Evolutionary conservation across 2,329 filamentous ascomycete genomes (phyloP).

Genomic region (Hypoxylon sp.): DNA sequence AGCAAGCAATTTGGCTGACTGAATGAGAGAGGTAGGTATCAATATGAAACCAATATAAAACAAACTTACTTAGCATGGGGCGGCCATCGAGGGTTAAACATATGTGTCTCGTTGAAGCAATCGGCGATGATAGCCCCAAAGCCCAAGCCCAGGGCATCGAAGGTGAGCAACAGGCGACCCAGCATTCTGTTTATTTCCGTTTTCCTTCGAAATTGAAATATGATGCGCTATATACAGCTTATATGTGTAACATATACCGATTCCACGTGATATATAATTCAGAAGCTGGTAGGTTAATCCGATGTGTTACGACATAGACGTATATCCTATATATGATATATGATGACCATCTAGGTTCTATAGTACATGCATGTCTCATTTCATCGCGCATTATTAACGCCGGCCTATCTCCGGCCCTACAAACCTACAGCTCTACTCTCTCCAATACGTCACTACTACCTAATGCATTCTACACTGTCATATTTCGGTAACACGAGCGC

Average conservation of each 20-base stretch:
- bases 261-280: not conserved
- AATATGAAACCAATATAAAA: not conserved
- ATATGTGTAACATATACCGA: too few relatives aligned
- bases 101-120: slow-evolving; percentile 44
- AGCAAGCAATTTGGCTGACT: too few relatives aligned
- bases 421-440: not conserved
- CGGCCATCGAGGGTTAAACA: slow-evolving; percentile 42
- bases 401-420: not conserved
- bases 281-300: not conserved
- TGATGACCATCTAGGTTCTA: not conserved
- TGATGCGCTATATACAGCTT: too few relatives aligned
- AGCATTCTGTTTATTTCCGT: slow-evolving; percentile 25
- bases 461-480: slow-evolving; percentile 5
- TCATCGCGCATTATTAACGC: not conserved
- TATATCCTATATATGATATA: not conserved
- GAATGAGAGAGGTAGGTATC: not conserved
- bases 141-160: slow-evolving; percentile 39
- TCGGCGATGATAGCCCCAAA: slow-evolving; percentile 32
- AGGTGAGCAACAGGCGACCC: slow-evolving; percentile 36
- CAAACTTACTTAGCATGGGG: slow-evolving; percentile 42
- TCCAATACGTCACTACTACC: slow-evolving; percentile 12
- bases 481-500: slow-evolving; percentile 13
- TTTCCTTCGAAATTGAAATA: too few relatives aligned
- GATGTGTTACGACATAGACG: not conserved
- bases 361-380: not conserved